Evolutionary conservation across 177 flowering plant species (phyloP), one percentile per base, ranked within the genome.

Genomic region (Vitis hybrid): DNA sequence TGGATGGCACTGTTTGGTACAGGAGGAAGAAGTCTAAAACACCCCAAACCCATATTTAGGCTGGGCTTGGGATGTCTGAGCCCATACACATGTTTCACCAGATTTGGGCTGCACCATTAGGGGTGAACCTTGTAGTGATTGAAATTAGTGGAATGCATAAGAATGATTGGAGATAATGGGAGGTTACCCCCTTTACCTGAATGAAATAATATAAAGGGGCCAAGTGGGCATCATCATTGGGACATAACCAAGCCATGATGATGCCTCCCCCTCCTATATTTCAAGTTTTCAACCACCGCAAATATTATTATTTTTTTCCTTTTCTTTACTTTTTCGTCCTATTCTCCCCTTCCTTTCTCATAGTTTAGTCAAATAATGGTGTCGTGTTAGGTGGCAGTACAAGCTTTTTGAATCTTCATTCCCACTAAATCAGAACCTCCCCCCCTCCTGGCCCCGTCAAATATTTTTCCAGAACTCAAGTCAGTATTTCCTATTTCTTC

Each of bases 351-450:
- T 5, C 17, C n/a, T 17, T 54, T 14, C 15, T 14, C 12, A 1
- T 54, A 5, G 57, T 12, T 14, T 54, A 54, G 57, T 54, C 57
- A 54, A 54, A 54, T 54, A 54, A 54, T 12, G 57, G n/a, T 17
- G 0, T 54, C 4, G 57, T 15, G 57, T 54, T 54, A 54, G 57
- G 57, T 54, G 18, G 57, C 17, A 2, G 18, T 54, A 12, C 17
- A 63, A 46, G 46, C 13, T 41, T 6, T 11, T 15, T 68, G 17
- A 49, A 41, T 46, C 68, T 46, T 48, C 49, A 11, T 10, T 57
- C 48, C 13, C 11, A 71, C 73, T 67, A 63, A 63, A 62, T 21
- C 9, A 11, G 10, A 35, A 70, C 67, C 61, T 53, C 46, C 73
- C 10, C 65, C 30, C 30, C 0, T 4, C 32, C 32, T 27, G 30